Percentiles rank a stretch among this genome's conserved stretches.
Conservation (phyloP, 306 rosid genomes). For the Trifolium pratense region DNA sequence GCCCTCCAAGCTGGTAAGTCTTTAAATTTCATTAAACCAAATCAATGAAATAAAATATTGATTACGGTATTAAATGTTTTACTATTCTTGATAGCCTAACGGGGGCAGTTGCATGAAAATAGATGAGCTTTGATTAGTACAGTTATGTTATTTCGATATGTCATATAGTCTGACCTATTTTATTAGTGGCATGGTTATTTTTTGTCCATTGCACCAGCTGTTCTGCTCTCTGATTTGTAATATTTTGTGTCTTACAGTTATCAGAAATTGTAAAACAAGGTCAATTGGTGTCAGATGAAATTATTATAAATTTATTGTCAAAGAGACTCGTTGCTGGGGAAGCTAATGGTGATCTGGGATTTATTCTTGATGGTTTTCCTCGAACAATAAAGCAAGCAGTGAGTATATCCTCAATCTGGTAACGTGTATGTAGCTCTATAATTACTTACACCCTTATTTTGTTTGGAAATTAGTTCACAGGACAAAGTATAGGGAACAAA, state of each 20-base stretch:
- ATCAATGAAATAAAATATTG: conserved; percentile 20
- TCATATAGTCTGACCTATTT: conserved; percentile 12
- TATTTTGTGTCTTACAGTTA: conserved; percentile 58
- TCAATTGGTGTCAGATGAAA: conserved; percentile 89
- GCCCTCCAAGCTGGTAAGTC: neutral
- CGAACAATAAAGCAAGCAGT: conserved; percentile 92
- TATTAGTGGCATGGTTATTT: conserved; percentile 20
- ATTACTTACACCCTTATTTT: conserved; percentile 14
- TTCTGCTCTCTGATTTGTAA: conserved; percentile 18
- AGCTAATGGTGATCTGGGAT: conserved; percentile 78
- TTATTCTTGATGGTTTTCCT: conserved; percentile 98
- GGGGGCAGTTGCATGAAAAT: conserved; percentile 14
- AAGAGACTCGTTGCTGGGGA: conserved; percentile 80
- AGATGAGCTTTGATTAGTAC: conserved; percentile 15
- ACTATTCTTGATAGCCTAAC: conserved; percentile 2
- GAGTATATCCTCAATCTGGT: conserved; percentile 51
- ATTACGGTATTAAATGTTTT: conserved; percentile 9
- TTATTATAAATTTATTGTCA: conserved; percentile 77
- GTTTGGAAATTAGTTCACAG: conserved; percentile 3
- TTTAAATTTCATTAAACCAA: conserved; percentile 19
- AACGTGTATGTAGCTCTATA: conserved; percentile 24
- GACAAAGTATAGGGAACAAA: conserved; percentile 9
- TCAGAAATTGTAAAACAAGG: conserved; percentile 92
- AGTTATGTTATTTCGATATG: conserved; percentile 16
- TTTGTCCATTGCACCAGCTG: neutral